A percentile compares a stretch with the other conserved stretches of the same genome.
Evolutionary conservation across 768 basidiomycete genomes (phyloP).

Genomic region (Suillus plorans): DNA sequence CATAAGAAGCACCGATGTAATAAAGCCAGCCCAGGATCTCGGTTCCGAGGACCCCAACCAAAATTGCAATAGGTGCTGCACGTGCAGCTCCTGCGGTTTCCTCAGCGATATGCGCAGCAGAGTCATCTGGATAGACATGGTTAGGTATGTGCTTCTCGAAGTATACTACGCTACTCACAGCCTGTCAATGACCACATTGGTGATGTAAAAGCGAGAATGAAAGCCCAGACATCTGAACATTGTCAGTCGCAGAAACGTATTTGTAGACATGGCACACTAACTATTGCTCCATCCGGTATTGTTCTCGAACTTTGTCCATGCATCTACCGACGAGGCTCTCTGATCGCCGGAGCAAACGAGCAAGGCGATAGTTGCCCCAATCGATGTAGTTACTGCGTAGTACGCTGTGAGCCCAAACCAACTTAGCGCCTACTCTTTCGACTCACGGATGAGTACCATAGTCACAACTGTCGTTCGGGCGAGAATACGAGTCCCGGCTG

Average conservation of each 20-base stretch:
- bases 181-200: conserved; percentile 28
- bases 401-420: background rate
- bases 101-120: conserved; percentile 47
- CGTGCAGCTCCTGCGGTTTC: conserved; percentile 43
- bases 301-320: conserved; percentile 26
- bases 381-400: conserved; percentile 19
- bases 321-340: conserved; percentile 16
- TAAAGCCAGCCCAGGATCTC: conserved; percentile 42
- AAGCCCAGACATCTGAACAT: conserved; percentile 21
- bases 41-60: conserved; percentile 40
- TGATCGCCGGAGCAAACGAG: conserved; percentile 18
- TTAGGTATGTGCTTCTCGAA: background rate
- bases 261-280: background rate
- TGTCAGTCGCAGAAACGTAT: background rate
- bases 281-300: conserved; percentile 24
- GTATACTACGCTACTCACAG: conserved; percentile 11
- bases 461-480: conserved; percentile 22
- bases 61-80: conserved; percentile 45
- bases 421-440: background rate
- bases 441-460: conserved; percentile 19
- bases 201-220: conserved; percentile 25
- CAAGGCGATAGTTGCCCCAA: conserved; percentile 17
- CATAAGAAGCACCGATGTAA: conserved; percentile 44
- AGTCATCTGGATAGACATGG: conserved; percentile 36
- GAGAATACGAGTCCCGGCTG: conserved; percentile 20